These are phyloP conservation scores for Penicillium hesseltinei DNA, from an alignment of 2,329 filamentous ascomycete genomes.

Conservation along the genomic window DNA sequence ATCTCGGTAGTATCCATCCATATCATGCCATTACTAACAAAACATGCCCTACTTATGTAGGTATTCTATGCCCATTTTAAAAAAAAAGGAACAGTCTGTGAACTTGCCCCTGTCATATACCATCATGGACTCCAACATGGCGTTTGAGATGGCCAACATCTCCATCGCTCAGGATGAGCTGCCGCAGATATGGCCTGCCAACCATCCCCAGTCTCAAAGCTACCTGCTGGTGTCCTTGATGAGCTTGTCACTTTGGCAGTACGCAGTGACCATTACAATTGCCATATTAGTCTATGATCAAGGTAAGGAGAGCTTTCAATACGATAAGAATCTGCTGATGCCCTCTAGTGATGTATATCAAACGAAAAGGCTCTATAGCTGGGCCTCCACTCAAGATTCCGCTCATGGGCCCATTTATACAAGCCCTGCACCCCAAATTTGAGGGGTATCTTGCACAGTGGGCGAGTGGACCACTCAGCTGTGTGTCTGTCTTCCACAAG, in stretches of 20 bases:
- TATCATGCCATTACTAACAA: neutral
- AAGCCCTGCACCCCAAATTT: slow-evolving; percentile 83
- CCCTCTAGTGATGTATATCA: slow-evolving; percentile 62
- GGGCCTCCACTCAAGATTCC: slow-evolving; percentile 70
- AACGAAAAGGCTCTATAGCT: slow-evolving; percentile 67
- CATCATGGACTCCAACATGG: slow-evolving; percentile 7
- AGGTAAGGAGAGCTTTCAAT: slow-evolving; percentile 53
- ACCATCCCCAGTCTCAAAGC: neutral
- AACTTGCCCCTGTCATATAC: neutral
- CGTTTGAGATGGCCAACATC: slow-evolving; percentile 8
- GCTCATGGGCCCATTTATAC: slow-evolving; percentile 81
- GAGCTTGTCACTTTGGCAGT: slow-evolving; percentile 44
- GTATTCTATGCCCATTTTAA: neutral
- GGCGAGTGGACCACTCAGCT: slow-evolving; percentile 82
- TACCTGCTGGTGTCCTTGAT: neutral
- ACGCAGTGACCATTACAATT: slow-evolving; percentile 56
- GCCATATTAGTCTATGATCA: slow-evolving; percentile 77
- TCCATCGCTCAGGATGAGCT: slow-evolving; percentile 11
- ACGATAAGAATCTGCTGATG: neutral
- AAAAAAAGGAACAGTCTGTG: neutral
- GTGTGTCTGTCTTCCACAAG: slow-evolving; percentile 95
- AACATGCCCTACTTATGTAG: neutral
- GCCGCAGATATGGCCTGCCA: slow-evolving; percentile 7
- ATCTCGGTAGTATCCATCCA: neutral
- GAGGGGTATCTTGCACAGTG: slow-evolving; percentile 81